Percentiles rank a stretch among this genome's conserved stretches.
Conservation (phyloP, 805 yeast species). For the Teunomyces barrocoloradensis region DNA sequence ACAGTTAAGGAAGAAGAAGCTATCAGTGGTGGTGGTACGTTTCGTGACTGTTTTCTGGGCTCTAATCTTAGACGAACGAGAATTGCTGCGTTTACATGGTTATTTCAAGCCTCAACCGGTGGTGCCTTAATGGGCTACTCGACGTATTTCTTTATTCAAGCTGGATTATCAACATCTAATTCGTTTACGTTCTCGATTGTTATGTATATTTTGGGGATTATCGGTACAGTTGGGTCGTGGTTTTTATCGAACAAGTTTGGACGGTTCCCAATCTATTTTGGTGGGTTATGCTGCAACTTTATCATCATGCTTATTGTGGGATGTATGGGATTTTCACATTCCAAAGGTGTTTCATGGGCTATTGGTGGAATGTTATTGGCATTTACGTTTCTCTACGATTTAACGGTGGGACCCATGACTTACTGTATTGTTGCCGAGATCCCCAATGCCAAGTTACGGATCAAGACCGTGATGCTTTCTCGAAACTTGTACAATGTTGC, state of each 20-base stretch:
- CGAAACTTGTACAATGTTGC: slow-evolving; percentile 38
- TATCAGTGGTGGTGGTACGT: slow-evolving; percentile 16
- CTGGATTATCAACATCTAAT: slow-evolving; percentile 42
- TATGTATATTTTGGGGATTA: slow-evolving; percentile 43
- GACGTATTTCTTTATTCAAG: slow-evolving; percentile 50
- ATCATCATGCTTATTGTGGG: slow-evolving; percentile 44
- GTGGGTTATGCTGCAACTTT: slow-evolving; percentile 35
- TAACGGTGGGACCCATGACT: slow-evolving; percentile 38
- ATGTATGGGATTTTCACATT: slow-evolving; percentile 28
- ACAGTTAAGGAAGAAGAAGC: slow-evolving; percentile 41
- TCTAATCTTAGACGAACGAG: slow-evolving; percentile 50
- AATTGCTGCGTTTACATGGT: slow-evolving; percentile 44
- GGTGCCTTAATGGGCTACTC: slow-evolving; percentile 48
- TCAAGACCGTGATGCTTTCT: slow-evolving; percentile 36
- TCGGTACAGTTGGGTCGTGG: slow-evolving; percentile 48
- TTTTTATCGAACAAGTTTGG: slow-evolving; percentile 39
- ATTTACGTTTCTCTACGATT: slow-evolving; percentile 45
- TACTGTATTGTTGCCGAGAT: slow-evolving; percentile 41
- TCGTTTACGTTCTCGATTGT: slow-evolving; percentile 49
- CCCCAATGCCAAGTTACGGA: slow-evolving; percentile 34
- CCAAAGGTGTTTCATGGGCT: slow-evolving; percentile 37
- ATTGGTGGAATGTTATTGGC: slow-evolving; percentile 46
- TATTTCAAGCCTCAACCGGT: slow-evolving; percentile 46
- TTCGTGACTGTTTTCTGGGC: slow-evolving; percentile 49
- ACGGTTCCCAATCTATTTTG: slow-evolving; percentile 37